Conservation (phyloP, 768 basidiomycete species). For the Pilatotrama ljubarskyi region DNA sequence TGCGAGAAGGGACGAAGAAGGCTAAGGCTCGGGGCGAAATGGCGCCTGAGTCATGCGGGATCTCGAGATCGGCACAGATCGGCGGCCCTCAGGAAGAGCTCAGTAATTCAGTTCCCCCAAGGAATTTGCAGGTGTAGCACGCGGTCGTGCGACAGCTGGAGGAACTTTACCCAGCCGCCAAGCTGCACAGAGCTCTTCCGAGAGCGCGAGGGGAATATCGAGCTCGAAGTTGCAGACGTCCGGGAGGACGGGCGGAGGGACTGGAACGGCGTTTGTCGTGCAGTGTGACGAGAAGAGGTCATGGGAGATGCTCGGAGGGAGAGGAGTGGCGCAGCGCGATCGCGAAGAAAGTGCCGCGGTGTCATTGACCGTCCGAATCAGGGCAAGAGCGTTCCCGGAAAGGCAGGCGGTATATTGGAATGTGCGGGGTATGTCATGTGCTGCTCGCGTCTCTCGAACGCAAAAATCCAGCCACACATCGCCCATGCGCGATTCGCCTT, state of each 20-base stretch:
- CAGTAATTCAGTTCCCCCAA: neutral
- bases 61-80: neutral
- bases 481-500: neutral
- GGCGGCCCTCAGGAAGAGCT: neutral
- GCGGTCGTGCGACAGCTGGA: constrained; percentile 10
- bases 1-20: neutral
- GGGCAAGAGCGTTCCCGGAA: constrained; percentile 9
- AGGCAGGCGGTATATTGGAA: neutral
- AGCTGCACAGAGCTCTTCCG: neutral
- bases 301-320: constrained; percentile 1
- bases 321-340: constrained; percentile 6
- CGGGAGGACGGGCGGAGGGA: neutral
- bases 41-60: constrained; percentile 4
- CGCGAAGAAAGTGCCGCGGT: neutral
- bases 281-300: neutral
- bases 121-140: neutral
- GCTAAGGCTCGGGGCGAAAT: neutral
- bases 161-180: neutral
- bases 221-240: neutral
- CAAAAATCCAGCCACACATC: neutral
- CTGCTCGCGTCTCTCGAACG: neutral
- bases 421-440: constrained; percentile 10
- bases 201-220: neutral
- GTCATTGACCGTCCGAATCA: neutral
- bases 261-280: neutral